A percentile compares a stretch with the other conserved stretches of the same genome.
These are phyloP conservation scores for Podila epigama DNA, from an alignment of 192 early-diverging fungal genomes.

Conservation along the genomic window DNA sequence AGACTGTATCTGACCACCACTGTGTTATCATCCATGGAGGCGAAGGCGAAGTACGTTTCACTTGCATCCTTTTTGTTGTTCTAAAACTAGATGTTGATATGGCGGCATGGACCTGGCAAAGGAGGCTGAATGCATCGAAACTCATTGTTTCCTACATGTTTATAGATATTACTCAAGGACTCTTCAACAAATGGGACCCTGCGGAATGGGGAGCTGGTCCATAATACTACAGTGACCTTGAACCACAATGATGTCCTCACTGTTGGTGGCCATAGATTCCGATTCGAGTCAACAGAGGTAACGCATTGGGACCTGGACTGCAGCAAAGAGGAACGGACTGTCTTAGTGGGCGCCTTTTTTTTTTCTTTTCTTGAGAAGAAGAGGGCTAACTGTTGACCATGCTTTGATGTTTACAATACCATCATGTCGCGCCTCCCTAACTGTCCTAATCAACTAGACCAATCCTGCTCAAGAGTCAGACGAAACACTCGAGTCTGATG, in stretches of 20 bases:
- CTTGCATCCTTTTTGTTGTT: constrained; percentile 4
- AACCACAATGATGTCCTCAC: constrained; percentile 33
- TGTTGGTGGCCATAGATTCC: constrained; percentile 34
- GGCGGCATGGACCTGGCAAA: too few relatives aligned
- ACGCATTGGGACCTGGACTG: too few relatives aligned
- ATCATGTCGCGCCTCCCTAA: constrained; percentile 2
- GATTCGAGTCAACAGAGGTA: constrained; percentile 31
- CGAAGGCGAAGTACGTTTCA: constrained; percentile 32
- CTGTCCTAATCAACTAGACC: constrained; percentile 8
- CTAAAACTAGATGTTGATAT: too few relatives aligned
- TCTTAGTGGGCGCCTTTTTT: neutral
- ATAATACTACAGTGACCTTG: constrained; percentile 27
- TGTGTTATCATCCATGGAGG: constrained; percentile 35
- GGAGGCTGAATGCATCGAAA: too few relatives aligned
- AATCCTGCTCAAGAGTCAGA: neutral
- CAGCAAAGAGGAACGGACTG: neutral
- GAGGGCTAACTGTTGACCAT: neutral
- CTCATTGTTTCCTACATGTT: neutral
- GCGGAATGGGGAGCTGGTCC: constrained; percentile 32
- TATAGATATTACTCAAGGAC: constrained; percentile 39
- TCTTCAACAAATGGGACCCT: constrained; percentile 32
- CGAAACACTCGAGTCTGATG: neutral
- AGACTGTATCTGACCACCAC: constrained; percentile 31
- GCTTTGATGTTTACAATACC: too few relatives aligned
- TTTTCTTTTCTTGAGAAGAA: neutral